These are phyloP conservation scores for Cladophialophora bantiana DNA, from an alignment of 2,329 filamentous ascomycete species.

Conservation along the genomic window DNA sequence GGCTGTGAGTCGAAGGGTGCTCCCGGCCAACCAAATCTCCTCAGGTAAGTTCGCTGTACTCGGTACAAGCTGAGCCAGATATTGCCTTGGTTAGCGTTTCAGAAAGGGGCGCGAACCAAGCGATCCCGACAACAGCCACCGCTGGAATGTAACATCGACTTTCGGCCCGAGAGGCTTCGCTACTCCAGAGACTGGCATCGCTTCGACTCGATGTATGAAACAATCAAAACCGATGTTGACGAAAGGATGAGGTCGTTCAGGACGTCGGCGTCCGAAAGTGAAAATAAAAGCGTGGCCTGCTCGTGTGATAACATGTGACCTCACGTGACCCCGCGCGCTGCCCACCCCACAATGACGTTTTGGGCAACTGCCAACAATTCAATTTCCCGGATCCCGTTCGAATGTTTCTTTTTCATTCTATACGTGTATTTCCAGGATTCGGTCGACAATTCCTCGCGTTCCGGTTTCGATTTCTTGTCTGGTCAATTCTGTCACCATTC, in stretches of 20 bases:
- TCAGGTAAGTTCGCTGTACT: background rate
- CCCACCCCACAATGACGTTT: background rate
- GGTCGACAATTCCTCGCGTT: slow-evolving; percentile 6
- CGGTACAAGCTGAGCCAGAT: background rate
- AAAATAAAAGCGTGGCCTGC: background rate
- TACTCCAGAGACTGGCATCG: background rate
- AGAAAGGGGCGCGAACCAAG: background rate
- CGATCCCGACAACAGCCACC: background rate
- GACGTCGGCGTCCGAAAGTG: background rate
- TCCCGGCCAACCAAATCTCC: background rate
- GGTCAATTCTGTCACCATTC: background rate
- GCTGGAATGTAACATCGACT: background rate
- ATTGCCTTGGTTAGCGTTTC: background rate
- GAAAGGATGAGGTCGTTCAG: background rate
- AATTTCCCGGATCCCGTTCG: slow-evolving; percentile 5
- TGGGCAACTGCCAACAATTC: slow-evolving; percentile 5
- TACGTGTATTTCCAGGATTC: background rate
- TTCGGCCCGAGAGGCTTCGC: background rate
- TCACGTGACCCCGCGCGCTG: background rate
- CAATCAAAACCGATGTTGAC: background rate
- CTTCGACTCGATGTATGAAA: background rate
- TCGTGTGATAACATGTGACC: background rate
- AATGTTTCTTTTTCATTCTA: background rate
- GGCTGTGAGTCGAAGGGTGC: background rate
- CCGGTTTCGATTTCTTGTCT: background rate